Base-by-base conservation (phyloP, 208 protist species). In the Herpetomonas tarakana region DNA sequence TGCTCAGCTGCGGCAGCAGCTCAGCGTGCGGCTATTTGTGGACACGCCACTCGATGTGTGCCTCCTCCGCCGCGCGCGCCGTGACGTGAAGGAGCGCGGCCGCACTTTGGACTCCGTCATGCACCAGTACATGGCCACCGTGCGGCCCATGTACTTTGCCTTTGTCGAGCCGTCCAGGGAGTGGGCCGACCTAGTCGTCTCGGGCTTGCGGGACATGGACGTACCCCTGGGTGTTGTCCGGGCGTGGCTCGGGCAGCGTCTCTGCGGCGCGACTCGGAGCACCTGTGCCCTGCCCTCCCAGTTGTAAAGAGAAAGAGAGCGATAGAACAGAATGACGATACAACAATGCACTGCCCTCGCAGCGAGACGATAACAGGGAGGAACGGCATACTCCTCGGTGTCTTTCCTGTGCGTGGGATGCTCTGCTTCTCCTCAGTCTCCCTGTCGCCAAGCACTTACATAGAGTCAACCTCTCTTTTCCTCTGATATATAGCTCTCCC, bases 1-100 rank as follows among this genome's bases (percentile, higher is more conserved):
- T 45, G 58, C 58, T 18, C 56, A 67, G 27, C 35, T 98, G 9
- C 57, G 76, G 1, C 54, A 75, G 18, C 55, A 88, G 18, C 83
- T 97, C 66, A 85, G 96, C 61, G 77, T 95, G 53, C 88, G 78
- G 38, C 73, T 97, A 30, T 97, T 97, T 64, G 88, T 97, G 2
- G 89, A 97, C 58, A 85, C 88, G 1, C 91, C 96, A 51, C 78
- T 74, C 18, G 93, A 97, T 62, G 76, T 94, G 31, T 83, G 93
- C 60, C 60, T 97, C 0, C 78, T 83, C 0, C 79, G 94, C 26
- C 74, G 92, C 44, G 70, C 83, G 3, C 59, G 68, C 64, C 71
- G 94, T 29, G 94, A 98, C 58, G 94, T 92, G 58, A 31, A 31
- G 6, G 85, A 92, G 62, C 76, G 93, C 19, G 93, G 86, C 0